Evolutionary conservation across 2,329 filamentous ascomycete species (phyloP).

Genomic region (Didymella arachidicola): DNA sequence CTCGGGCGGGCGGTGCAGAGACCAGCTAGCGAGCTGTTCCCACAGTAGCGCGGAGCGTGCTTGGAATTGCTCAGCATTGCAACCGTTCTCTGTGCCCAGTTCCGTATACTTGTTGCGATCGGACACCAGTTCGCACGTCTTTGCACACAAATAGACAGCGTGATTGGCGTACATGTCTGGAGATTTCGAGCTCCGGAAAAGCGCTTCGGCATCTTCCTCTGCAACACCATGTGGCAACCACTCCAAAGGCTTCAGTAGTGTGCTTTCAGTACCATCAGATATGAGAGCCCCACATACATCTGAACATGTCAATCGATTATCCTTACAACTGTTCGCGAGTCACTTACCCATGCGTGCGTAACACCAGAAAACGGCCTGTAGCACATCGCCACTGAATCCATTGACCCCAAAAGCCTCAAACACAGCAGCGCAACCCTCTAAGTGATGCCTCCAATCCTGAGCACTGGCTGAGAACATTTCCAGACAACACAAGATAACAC

Average conservation of each 20-base stretch:
- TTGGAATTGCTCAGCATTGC: neutral
- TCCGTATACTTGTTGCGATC: neutral
- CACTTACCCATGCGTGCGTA: neutral
- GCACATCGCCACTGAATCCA: neutral
- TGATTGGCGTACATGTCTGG: neutral
- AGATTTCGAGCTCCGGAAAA: neutral
- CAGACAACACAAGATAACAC: slow-evolving; percentile 62
- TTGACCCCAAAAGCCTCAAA: neutral
- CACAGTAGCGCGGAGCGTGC: neutral
- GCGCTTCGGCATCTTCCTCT: neutral
- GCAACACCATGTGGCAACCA: neutral
- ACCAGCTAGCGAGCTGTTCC: neutral
- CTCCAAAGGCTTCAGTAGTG: neutral
- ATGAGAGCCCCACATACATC: neutral
- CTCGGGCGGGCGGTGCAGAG: neutral
- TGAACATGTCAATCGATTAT: neutral
- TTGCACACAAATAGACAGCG: neutral
- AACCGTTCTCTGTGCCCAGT: neutral
- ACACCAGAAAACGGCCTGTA: neutral
- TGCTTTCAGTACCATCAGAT: neutral
- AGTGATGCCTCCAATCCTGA: neutral
- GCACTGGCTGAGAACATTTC: slow-evolving; percentile 56
- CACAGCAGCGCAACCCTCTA: neutral
- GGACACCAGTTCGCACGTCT: neutral
- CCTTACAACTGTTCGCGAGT: neutral